Evolutionary conservation across 306 rosid genomes (phyloP).

Genomic region (Cucumis hystrix): DNA sequence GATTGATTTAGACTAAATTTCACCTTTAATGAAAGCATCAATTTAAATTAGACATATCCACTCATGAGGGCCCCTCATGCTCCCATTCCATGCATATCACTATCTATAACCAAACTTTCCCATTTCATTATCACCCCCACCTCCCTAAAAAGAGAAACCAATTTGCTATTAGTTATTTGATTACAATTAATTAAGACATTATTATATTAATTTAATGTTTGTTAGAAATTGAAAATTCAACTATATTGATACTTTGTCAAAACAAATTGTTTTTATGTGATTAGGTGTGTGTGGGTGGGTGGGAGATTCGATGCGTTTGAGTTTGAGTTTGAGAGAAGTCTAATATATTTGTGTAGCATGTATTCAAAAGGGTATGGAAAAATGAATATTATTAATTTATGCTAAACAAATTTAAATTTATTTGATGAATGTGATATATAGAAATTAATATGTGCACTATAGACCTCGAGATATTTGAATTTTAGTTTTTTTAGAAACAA

Average conservation of each 20-base stretch:
- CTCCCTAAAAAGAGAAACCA: neutral
- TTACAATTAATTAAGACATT: neutral
- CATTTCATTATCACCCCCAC: neutral
- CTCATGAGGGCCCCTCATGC: neutral
- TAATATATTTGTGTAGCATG: neutral
- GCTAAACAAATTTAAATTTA: too few relatives aligned
- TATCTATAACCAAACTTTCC: neutral
- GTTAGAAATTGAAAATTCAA: too few relatives aligned
- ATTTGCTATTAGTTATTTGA: neutral
- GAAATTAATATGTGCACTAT: too few relatives aligned
- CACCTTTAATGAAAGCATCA: neutral
- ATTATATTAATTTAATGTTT: too few relatives aligned
- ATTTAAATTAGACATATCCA: slow-evolving; percentile 3
- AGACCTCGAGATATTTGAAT: too few relatives aligned
- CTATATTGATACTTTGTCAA: too few relatives aligned
- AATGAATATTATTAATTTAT: too few relatives aligned
- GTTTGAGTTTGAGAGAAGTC: neutral
- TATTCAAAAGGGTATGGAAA: neutral
- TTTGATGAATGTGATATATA: neutral
- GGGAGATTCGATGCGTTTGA: neutral
- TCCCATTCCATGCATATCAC: slow-evolving; percentile 3
- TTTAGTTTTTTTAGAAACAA: too few relatives aligned
- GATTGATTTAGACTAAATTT: slow-evolving; percentile 4
- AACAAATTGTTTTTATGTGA: neutral
- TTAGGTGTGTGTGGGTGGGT: neutral